These are phyloP conservation scores for Filobasidium wieringae DNA, from an alignment of 768 basidiomycete genomes.

Conservation along the genomic window DNA sequence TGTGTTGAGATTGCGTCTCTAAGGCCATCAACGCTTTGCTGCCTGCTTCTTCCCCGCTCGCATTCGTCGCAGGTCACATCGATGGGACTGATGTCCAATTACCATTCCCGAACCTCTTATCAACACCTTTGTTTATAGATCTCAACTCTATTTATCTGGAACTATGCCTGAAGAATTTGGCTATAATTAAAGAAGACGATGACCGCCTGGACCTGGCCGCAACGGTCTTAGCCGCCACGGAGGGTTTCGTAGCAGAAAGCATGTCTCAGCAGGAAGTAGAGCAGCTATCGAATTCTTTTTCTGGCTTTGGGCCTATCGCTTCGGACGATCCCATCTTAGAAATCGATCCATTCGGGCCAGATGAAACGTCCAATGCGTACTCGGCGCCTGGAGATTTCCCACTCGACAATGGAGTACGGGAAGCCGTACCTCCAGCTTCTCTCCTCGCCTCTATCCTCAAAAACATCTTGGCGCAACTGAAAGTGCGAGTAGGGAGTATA, in stretches of 20 bases:
- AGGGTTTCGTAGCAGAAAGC: constrained; percentile 59
- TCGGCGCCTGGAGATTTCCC: not conserved
- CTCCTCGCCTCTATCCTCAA: not conserved
- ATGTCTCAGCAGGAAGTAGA: not conserved
- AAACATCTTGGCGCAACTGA: not conserved
- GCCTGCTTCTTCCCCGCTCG: constrained; percentile 49
- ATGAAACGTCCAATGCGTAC: no score
- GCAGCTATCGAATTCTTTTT: no score
- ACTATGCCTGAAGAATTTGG: constrained; percentile 35
- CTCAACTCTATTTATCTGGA: constrained; percentile 29
- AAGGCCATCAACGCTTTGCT: constrained; percentile 72
- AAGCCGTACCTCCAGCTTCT: not conserved
- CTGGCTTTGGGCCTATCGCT: no score
- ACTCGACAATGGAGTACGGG: not conserved
- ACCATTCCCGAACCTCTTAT: constrained; percentile 42
- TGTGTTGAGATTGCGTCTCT: not conserved
- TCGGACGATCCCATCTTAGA: no score
- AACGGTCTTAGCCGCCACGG: constrained; percentile 72
- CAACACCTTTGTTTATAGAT: constrained; percentile 26
- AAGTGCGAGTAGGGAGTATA: not conserved
- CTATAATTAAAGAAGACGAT: constrained; percentile 12
- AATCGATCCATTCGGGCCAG: no score
- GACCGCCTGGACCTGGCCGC: constrained; percentile 48
- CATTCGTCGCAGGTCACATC: constrained; percentile 59
- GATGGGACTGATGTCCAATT: constrained; percentile 64